Conservation (phyloP, 2,329 filamentous ascomycete species). For the Colletotrichum sp. region DNA sequence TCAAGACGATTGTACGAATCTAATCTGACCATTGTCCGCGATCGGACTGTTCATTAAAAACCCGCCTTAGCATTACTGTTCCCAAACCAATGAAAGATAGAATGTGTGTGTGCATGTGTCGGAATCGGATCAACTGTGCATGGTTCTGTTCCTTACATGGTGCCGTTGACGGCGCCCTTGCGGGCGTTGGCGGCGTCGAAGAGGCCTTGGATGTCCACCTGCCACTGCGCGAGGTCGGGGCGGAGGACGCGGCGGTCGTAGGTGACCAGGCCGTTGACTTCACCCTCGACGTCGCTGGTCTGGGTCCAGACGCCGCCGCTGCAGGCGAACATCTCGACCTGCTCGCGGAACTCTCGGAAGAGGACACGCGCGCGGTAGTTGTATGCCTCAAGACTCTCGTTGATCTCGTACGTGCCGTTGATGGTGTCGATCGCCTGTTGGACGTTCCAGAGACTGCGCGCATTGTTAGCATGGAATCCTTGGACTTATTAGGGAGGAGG, state of each 20-base stretch:
- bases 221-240: slow-evolving; percentile 63
- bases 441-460: slow-evolving; percentile 66
- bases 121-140: neutral
- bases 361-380: slow-evolving; percentile 69
- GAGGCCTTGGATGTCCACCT: slow-evolving; percentile 60
- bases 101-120: neutral
- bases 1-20: neutral
- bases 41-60: slow-evolving; percentile 8
- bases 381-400: slow-evolving; percentile 61
- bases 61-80: slow-evolving; percentile 12
- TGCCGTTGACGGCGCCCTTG: neutral
- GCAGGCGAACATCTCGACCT: slow-evolving; percentile 66
- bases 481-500: accelerated
- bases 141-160: slow-evolving; percentile 6
- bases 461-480: neutral
- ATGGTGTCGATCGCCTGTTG: slow-evolving; percentile 62
- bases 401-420: slow-evolving; percentile 72
- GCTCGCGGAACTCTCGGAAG: slow-evolving; percentile 64
- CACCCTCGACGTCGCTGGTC: slow-evolving; percentile 76
- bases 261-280: slow-evolving; percentile 74
- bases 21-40: slow-evolving; percentile 10
- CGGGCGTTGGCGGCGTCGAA: slow-evolving; percentile 57
- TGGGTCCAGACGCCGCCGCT: slow-evolving; percentile 75
- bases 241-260: slow-evolving; percentile 69
- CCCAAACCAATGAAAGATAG: neutral